Conservation (phyloP, 73 alveolate genomes). For the Blepharisma stoltei region DNA sequence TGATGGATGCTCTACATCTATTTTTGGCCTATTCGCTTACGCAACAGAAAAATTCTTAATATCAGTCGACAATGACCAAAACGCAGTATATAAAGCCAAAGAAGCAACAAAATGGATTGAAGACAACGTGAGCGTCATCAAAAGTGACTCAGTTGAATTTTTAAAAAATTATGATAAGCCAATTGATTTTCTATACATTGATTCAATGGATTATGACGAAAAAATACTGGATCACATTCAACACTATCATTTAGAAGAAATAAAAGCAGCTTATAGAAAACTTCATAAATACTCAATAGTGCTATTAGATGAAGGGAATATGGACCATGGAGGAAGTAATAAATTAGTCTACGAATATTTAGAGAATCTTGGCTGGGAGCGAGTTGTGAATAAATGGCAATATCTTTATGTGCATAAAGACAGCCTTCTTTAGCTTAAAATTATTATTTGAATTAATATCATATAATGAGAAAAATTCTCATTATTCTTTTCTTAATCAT, state of each 20-base stretch:
- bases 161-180: neutral
- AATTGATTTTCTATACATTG: slow-evolving; percentile 9
- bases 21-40: neutral
- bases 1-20: slow-evolving; percentile 20
- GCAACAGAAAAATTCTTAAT: neutral
- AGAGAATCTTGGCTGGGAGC: neutral
- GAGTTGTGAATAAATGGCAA: neutral
- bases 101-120: neutral
- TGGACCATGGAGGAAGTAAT: neutral
- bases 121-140: neutral
- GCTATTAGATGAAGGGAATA: neutral
- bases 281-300: neutral
- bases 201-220: neutral
- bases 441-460: too few relatives aligned
- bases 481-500: too few relatives aligned
- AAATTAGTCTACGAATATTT: neutral
- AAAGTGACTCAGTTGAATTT: slow-evolving; percentile 17
- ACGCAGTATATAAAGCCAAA: neutral
- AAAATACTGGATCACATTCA: neutral
- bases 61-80: neutral
- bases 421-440: too few relatives aligned
- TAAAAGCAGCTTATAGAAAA: neutral
- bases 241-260: slow-evolving; percentile 12
- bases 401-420: neutral
- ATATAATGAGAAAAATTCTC: too few relatives aligned